A percentile compares a stretch with the other conserved stretches of the same genome.
These are phyloP conservation scores for Pestalotiopsis sp. DNA, from an alignment of 2,329 filamentous ascomycete genomes.

Conservation along the genomic window DNA sequence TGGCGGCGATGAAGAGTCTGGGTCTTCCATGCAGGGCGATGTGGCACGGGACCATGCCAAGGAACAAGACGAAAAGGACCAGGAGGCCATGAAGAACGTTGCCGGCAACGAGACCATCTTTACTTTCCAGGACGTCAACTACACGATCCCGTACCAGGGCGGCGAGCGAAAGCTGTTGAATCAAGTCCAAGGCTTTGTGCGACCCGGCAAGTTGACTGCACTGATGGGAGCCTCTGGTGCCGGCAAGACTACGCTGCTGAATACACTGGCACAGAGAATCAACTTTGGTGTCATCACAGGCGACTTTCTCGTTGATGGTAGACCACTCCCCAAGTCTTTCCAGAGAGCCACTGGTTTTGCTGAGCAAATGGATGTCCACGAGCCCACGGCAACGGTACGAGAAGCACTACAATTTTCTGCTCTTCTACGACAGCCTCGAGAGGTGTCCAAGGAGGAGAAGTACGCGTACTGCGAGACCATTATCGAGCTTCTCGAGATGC, in stretches of 20 bases:
- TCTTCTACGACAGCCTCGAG: conserved; percentile 61
- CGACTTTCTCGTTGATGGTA: conserved; percentile 79
- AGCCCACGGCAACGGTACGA: conserved; percentile 66
- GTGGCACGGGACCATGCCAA: conserved; percentile 16
- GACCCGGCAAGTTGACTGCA: conserved; percentile 78
- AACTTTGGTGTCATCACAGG: conserved; percentile 78
- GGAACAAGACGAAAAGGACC: conserved; percentile 25
- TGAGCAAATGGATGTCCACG: conserved; percentile 70
- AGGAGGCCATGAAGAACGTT: conserved; percentile 47
- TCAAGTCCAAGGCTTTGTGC: conserved; percentile 82
- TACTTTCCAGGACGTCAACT: conserved; percentile 55
- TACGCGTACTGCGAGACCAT: conserved; percentile 70
- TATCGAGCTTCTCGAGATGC: conserved; percentile 70
- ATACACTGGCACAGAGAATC: conserved; percentile 52
- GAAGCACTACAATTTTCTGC: conserved; percentile 71
- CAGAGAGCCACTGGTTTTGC: conserved; percentile 76
- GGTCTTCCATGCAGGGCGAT: conserved; percentile 48
- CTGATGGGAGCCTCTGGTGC: conserved; percentile 66
- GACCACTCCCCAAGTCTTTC: conserved; percentile 72
- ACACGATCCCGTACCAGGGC: conserved; percentile 57
- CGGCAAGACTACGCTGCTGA: conserved; percentile 33
- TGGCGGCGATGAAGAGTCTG: conserved; percentile 55
- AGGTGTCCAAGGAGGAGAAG: conserved; percentile 63
- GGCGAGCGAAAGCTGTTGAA: conserved; percentile 72
- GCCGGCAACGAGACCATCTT: conserved; percentile 65